Percentiles rank a stretch among this genome's conserved stretches.
phyloP scores from a whole-genome alignment of 2,329 filamentous ascomycete species.

The Sporothrix brunneoviolacea region DNA sequence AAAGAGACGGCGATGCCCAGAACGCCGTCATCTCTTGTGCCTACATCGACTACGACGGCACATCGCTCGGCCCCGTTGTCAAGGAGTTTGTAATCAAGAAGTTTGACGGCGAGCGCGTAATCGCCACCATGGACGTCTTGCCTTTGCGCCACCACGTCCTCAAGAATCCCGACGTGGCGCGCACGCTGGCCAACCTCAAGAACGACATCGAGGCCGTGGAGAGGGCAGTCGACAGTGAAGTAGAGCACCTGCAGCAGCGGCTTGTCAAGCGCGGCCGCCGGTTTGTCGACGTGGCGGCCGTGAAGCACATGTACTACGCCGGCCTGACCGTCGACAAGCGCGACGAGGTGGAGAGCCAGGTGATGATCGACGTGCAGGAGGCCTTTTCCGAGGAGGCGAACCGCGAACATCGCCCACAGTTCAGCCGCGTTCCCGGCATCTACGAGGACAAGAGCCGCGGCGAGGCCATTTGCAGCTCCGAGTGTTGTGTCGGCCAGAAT shows the following conservation, averaged over 20 bases:
- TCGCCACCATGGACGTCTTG: neutral
- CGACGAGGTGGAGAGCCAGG: neutral
- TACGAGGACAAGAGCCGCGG: neutral
- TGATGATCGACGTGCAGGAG: neutral
- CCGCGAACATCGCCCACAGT: neutral
- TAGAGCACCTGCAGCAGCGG: neutral
- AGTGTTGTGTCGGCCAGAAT: neutral
- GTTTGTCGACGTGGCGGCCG: neutral
- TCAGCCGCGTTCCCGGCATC: neutral
- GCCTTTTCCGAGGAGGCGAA: neutral
- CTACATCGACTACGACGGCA: neutral
- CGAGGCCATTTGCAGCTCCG: no score
- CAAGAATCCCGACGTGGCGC: neutral
- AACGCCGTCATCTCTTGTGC: neutral
- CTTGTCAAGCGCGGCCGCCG: neutral
- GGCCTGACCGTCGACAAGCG: neutral
- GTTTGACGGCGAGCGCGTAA: neutral
- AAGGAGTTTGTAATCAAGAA: neutral
- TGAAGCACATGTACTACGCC: neutral
- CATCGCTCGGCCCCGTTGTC: neutral
- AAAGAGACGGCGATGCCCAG: neutral
- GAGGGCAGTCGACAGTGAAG: neutral
- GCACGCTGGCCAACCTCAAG: neutral
- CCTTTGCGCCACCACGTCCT: neutral
- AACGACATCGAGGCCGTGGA: neutral